Evolutionary conservation across 2,329 filamentous ascomycete genomes (phyloP).

Genomic region (Eurotiales sp.): DNA sequence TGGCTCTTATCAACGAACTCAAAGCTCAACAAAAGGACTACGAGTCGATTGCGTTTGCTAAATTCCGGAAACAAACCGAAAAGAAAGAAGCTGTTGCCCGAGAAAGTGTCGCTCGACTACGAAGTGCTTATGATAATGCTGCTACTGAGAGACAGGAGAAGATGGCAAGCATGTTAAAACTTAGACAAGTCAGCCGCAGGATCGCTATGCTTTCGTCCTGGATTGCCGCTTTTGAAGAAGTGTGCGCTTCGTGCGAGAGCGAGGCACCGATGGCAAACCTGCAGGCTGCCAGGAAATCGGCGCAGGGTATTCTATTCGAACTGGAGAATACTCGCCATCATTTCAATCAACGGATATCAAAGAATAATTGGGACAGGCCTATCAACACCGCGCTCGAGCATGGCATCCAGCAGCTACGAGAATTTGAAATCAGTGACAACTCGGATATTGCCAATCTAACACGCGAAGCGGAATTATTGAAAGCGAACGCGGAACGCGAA

Average conservation of each 20-base stretch:
- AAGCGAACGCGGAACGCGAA: conserved; percentile 76
- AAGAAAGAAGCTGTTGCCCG: conserved; percentile 72
- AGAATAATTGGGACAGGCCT: conserved; percentile 79
- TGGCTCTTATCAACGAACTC: conserved; percentile 92
- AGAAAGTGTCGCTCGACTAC: conserved; percentile 76
- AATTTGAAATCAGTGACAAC: conserved; percentile 63
- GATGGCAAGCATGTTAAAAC: conserved; percentile 72
- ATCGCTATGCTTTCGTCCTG: conserved; percentile 84
- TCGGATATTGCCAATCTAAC: conserved; percentile 68
- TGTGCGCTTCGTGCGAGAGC: conserved; percentile 68
- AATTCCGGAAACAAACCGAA: conserved; percentile 85
- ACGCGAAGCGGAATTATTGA: conserved; percentile 81
- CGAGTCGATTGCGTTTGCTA: conserved; percentile 74
- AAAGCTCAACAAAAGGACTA: conserved; percentile 89
- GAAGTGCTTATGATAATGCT: conserved; percentile 79
- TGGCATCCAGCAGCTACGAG: conserved; percentile 71
- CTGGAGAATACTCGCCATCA: conserved; percentile 87
- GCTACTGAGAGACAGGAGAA: conserved; percentile 74
- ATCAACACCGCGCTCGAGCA: conserved; percentile 86
- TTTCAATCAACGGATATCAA: conserved; percentile 77
- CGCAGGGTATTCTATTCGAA: conserved; percentile 82
- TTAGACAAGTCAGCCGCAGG: conserved; percentile 77
- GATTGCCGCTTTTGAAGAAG: conserved; percentile 84
- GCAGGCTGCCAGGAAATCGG: conserved; percentile 76
- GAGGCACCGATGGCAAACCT: conserved; percentile 65